Conservation (phyloP, 371 early-diverging fungal genomes). For the Mucor racemosus region DNA sequence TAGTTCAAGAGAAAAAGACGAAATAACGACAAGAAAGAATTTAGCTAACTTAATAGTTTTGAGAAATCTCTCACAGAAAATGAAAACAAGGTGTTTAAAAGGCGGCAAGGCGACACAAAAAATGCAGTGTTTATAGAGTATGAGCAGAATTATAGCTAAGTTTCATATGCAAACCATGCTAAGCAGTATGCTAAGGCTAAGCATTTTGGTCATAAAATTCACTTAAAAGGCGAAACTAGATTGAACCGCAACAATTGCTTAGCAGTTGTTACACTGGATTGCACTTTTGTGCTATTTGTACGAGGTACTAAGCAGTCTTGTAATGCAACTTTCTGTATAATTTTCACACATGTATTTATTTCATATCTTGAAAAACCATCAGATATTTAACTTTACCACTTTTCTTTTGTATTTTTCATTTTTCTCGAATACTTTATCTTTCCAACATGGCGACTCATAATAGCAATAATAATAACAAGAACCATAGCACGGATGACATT, state of each 20-base stretch:
- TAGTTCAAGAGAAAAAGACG: conserved; percentile 10
- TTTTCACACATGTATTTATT: conserved; percentile 10
- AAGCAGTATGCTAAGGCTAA: conserved; percentile 8
- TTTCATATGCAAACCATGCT: background rate
- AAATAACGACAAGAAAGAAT: background rate
- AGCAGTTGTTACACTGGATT: conserved; percentile 1
- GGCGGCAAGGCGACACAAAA: background rate
- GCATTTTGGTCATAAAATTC: background rate
- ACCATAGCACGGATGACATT: background rate
- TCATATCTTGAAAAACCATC: background rate
- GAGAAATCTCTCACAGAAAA: conserved; percentile 6
- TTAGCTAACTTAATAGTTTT: background rate
- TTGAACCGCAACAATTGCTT: background rate
- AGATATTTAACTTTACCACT: background rate
- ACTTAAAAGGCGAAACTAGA: background rate
- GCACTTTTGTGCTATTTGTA: background rate
- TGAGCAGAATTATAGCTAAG: background rate
- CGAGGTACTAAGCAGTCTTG: conserved; percentile 1
- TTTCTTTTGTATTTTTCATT: background rate
- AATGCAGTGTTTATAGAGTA: background rate
- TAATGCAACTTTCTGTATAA: background rate
- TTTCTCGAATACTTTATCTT: background rate
- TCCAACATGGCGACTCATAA: background rate
- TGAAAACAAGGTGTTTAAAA: background rate
- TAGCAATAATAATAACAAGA: background rate